Evolutionary conservation across 352 stramenopile species (phyloP).

Genomic region (Phytophthora kernoviae): DNA sequence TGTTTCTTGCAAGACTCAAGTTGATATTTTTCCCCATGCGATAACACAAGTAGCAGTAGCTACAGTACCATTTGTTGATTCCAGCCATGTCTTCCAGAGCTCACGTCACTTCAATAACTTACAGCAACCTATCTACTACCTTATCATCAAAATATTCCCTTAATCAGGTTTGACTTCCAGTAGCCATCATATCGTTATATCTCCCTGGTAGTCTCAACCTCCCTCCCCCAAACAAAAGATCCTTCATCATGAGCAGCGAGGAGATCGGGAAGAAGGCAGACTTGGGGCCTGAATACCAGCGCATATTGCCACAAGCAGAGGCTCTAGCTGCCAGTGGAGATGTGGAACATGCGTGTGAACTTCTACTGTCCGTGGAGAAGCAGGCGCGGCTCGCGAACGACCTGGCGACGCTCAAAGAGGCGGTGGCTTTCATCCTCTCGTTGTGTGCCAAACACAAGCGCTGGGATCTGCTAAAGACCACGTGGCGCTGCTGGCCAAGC

Average conservation of each 20-base stretch:
- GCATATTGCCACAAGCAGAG: slow-evolving; percentile 70
- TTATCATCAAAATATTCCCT: too few species aligned
- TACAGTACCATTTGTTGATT: too few species aligned
- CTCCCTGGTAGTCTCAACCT: neutral
- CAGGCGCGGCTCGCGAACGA: slow-evolving; percentile 81
- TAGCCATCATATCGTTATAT: too few species aligned
- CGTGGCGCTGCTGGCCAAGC: slow-evolving; percentile 87
- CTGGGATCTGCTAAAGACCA: slow-evolving; percentile 91
- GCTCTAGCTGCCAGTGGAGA: slow-evolving; percentile 70
- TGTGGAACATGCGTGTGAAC: slow-evolving; percentile 80
- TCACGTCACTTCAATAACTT: too few species aligned
- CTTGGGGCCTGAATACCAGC: slow-evolving; percentile 64
- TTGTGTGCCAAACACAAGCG: slow-evolving; percentile 87
- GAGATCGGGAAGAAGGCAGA: slow-evolving; percentile 87
- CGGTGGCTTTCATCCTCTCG: slow-evolving; percentile 73
- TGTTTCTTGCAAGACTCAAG: too few species aligned
- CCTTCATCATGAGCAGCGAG: slow-evolving; percentile 57
- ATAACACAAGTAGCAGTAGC: too few species aligned
- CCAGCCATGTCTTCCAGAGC: too few species aligned
- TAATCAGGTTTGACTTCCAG: too few species aligned
- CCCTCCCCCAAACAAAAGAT: slow-evolving; percentile 35
- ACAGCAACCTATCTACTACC: too few species aligned
- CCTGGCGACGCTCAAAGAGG: slow-evolving; percentile 84
- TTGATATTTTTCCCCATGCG: too few species aligned
- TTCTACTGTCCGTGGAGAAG: slow-evolving; percentile 89